phyloP scores from a whole-genome alignment of 2,329 filamentous ascomycete genomes.

The Phialophora expanda region DNA sequence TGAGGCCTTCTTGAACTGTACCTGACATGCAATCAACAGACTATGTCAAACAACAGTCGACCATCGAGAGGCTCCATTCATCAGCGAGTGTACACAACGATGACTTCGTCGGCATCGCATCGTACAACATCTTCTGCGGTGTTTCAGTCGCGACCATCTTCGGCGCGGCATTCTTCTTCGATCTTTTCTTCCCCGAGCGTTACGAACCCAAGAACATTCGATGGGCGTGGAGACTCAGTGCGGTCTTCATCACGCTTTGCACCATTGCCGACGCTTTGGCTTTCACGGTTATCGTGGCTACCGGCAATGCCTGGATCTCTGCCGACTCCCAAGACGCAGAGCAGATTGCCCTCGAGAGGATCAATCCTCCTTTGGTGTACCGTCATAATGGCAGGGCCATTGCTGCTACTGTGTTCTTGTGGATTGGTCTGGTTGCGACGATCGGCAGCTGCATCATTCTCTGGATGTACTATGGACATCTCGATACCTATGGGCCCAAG shows the following conservation, averaged over 20 bases:
- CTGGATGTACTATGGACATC: conserved; percentile 35
- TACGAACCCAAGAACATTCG: conserved; percentile 56
- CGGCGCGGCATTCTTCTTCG: conserved; percentile 65
- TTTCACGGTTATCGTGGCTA: conserved; percentile 59
- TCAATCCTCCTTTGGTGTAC: conserved; percentile 49
- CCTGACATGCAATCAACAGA: conserved; percentile 44
- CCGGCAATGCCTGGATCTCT: conserved; percentile 52
- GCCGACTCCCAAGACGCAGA: conserved; percentile 43
- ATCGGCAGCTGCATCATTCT: conserved; percentile 44
- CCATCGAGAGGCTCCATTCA: conserved; percentile 49
- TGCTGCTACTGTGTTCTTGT: conserved; percentile 59
- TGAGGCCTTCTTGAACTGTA: neutral
- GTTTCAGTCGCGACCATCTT: conserved; percentile 64
- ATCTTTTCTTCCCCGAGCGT: conserved; percentile 65
- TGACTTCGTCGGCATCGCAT: conserved; percentile 60
- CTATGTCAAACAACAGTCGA: conserved; percentile 61
- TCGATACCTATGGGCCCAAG: conserved; percentile 32
- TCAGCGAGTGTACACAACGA: conserved; percentile 58
- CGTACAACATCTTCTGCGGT: conserved; percentile 65
- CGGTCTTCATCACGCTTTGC: conserved; percentile 55
- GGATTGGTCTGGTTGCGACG: conserved; percentile 58
- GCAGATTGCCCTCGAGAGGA: conserved; percentile 43
- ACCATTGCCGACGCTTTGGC: conserved; percentile 56
- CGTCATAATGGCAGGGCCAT: conserved; percentile 57
- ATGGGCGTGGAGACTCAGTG: conserved; percentile 61